Evolutionary conservation across 208 protist genomes (phyloP), one percentile per base, ranked within the genome.

Genomic region (Crithidia sp.): DNA sequence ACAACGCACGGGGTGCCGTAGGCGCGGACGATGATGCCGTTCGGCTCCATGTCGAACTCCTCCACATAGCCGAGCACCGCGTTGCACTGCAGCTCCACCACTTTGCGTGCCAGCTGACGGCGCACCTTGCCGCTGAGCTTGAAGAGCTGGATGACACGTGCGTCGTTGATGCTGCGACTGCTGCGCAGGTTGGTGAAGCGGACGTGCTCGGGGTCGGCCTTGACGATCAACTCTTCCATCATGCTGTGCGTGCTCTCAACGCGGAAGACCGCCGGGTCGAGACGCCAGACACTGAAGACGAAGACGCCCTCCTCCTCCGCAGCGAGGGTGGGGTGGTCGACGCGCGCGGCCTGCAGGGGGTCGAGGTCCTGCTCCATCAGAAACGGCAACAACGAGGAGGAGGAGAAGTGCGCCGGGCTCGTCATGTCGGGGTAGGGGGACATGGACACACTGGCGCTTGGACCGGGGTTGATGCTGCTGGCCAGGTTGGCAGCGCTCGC

Each of bases 221-320:
- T 95, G 47, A 97, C 86, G 72, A 96, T 91, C 28, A 97, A 87
- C 70, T 97, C 91, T 79, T 97, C 91, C 73, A 96, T 91, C 93
- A 97, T 96, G 37, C 84, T 88, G 9, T 74, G 72, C 17, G 88
- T 83, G 10, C 86, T 84, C 81, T 95, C 93, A 36, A 97, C 89
- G 19, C 93, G 87, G 69, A 90, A 95, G 7, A 96, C 81, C 8
- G 91, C 83, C 14, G 93, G 93, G 63, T 97, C 93, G 8, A 97
- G 84, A 2, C 91, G 84, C 79, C 77, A 94, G 12, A 85, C 88
- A 36, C 87, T 90, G 63, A 95, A 97, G 44, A 97, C 90, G 19
- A 90, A 81, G 40, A 97, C 83, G 52, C 88, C 89, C 59, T 97
- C 93, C 39, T 94, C 91, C 36, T 95, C 93, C 2, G 88, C 79